Conservation (phyloP, 805 yeast species). For the Blastobotrys mokoenaii region DNA sequence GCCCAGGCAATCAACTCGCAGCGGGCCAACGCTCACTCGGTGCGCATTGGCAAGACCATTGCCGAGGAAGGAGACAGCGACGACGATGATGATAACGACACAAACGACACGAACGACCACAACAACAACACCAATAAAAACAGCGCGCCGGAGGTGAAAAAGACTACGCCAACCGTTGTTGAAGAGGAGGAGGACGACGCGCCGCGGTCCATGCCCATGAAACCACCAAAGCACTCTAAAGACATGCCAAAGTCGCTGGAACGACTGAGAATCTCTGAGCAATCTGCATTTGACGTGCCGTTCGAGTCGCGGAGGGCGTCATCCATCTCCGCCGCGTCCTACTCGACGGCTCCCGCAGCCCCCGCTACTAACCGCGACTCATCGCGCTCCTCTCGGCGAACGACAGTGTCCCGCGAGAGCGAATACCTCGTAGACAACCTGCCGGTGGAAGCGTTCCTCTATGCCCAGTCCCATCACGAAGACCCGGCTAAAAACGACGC, state of each 20-base stretch:
- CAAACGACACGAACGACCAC: neutral
- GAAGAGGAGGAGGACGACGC: neutral
- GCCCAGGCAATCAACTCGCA: conserved; percentile 7
- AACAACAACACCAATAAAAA: neutral
- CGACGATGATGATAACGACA: conserved; percentile 5
- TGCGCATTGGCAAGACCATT: conserved; percentile 28
- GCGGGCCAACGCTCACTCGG: conserved; percentile 18
- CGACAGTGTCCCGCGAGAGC: conserved; percentile 5
- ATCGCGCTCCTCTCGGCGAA: neutral
- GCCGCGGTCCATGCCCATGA: neutral
- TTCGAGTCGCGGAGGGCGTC: conserved; percentile 4
- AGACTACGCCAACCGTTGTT: neutral
- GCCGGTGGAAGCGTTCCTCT: conserved; percentile 15
- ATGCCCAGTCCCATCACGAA: conserved; percentile 8
- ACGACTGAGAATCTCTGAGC: neutral
- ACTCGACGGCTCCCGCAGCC: neutral
- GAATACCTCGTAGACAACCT: conserved; percentile 14
- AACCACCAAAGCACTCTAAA: no score
- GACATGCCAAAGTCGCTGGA: neutral
- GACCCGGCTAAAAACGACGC: neutral
- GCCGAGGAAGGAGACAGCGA: conserved; percentile 19
- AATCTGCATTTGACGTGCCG: conserved; percentile 15
- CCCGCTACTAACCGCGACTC: neutral
- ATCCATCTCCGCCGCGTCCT: neutral
- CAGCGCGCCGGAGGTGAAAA: neutral